Percentiles rank a stretch among this genome's conserved stretches.
These are phyloP conservation scores for Yamadazyma olivae DNA, from an alignment of 805 yeast species.

Conservation along the genomic window DNA sequence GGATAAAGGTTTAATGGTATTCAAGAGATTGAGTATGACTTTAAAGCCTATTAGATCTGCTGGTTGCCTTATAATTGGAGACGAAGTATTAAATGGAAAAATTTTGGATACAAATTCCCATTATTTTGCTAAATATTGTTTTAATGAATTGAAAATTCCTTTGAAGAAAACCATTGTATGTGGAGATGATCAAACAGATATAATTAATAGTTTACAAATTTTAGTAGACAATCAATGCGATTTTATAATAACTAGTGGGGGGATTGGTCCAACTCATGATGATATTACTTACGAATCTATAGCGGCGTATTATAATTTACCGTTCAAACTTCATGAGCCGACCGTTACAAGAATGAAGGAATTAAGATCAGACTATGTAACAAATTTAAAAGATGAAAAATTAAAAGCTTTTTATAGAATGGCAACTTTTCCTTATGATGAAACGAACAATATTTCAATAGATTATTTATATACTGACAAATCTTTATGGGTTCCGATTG, in stretches of 20 bases:
- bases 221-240: constrained; percentile 50
- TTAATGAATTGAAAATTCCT: constrained; percentile 58
- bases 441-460: constrained; percentile 21
- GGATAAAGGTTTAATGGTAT: too few species aligned
- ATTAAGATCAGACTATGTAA: constrained; percentile 37
- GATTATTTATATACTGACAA: constrained; percentile 42
- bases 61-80: constrained; percentile 71
- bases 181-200: constrained; percentile 73
- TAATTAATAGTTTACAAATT: constrained; percentile 49
- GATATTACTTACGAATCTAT: constrained; percentile 79
- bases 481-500: constrained; percentile 81
- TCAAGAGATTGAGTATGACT: too few species aligned
- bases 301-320: constrained; percentile 60
- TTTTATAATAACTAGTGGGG: constrained; percentile 68
- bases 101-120: constrained; percentile 76
- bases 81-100: constrained; percentile 84
- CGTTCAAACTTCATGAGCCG: constrained; percentile 49
- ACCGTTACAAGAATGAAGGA: constrained; percentile 60
- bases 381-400: constrained; percentile 39
- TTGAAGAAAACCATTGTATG: constrained; percentile 66
- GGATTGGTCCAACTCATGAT: constrained; percentile 87
- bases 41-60: constrained; percentile 27
- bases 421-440: constrained; percentile 68
- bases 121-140: constrained; percentile 69
- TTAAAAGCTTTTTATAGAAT: constrained; percentile 64